Evolutionary conservation across 2,329 filamentous ascomycete genomes (phyloP).

Genomic region (Penicillium polonicum): DNA sequence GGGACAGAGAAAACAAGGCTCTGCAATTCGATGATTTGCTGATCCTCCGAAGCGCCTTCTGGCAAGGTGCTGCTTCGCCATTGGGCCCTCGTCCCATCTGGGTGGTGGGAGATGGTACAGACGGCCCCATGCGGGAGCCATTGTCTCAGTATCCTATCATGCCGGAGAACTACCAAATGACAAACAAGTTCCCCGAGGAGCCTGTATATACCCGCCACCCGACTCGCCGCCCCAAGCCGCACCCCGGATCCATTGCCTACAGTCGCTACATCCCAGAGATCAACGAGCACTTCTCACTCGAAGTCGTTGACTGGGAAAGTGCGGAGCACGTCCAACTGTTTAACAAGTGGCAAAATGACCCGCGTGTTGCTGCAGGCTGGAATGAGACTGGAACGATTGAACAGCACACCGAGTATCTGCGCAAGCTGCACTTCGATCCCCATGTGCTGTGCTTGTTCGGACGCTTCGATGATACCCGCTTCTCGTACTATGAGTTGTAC

Average conservation of each 20-base stretch:
- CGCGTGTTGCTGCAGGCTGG: conserved; percentile 76
- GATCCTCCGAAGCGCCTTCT: conserved; percentile 59
- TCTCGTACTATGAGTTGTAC: conserved; percentile 79
- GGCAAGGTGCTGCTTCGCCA: conserved; percentile 68
- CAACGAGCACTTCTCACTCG: conserved; percentile 72
- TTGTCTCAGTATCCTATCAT: conserved; percentile 30
- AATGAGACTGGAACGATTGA: conserved; percentile 74
- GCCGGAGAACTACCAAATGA: conserved; percentile 43
- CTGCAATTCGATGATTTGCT: conserved; percentile 40
- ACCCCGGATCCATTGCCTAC: conserved; percentile 69
- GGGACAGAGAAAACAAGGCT: conserved; percentile 20
- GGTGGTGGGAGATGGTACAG: conserved; percentile 50
- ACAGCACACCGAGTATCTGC: conserved; percentile 70
- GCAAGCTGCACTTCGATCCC: conserved; percentile 66
- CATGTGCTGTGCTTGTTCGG: conserved; percentile 70
- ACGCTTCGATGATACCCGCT: conserved; percentile 67
- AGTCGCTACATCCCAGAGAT: conserved; percentile 76
- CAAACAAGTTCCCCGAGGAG: conserved; percentile 49
- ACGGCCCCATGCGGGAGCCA: conserved; percentile 27
- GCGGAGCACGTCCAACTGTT: conserved; percentile 67
- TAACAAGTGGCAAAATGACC: conserved; percentile 80
- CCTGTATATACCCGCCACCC: conserved; percentile 66
- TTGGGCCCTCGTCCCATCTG: conserved; percentile 64
- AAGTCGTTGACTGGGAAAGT: conserved; percentile 67
- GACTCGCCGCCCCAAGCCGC: conserved; percentile 68